phyloP scores from a whole-genome alignment of 2,329 filamentous ascomycete species.

The Phoma sp. region DNA sequence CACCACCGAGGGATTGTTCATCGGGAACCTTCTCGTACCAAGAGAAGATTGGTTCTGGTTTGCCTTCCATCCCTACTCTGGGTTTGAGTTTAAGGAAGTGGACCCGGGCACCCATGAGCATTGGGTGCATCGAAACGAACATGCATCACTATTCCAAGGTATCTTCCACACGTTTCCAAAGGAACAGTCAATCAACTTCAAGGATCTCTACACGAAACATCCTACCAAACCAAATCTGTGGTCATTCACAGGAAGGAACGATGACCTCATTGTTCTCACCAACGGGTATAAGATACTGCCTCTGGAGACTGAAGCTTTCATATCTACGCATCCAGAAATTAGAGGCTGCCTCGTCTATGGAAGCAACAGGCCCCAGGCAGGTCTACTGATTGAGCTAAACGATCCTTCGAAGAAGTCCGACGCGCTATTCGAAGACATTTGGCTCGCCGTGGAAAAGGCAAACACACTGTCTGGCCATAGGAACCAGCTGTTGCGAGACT shows the following conservation, averaged over 20 bases:
- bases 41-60: neutral
- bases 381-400: neutral
- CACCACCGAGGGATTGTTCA: neutral
- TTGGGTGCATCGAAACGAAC: neutral
- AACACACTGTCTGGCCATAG: neutral
- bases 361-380: neutral
- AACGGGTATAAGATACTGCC: constrained; percentile 33
- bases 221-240: constrained; percentile 29
- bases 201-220: constrained; percentile 29
- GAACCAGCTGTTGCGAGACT: neutral
- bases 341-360: neutral
- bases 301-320: constrained; percentile 25
- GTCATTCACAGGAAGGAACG: constrained; percentile 29
- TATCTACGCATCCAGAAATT: constrained; percentile 32
- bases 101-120: neutral
- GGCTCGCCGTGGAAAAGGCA: neutral
- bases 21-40: neutral
- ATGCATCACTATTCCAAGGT: neutral
- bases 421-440: neutral
- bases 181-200: constrained; percentile 24
- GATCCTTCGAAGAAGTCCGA: neutral
- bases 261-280: constrained; percentile 29
- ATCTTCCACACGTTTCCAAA: constrained; percentile 34
- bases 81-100: neutral
- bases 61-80: neutral